Evolutionary conservation across 139 green algal genomes (phyloP).

Genomic region (Marvania coccoides): DNA sequence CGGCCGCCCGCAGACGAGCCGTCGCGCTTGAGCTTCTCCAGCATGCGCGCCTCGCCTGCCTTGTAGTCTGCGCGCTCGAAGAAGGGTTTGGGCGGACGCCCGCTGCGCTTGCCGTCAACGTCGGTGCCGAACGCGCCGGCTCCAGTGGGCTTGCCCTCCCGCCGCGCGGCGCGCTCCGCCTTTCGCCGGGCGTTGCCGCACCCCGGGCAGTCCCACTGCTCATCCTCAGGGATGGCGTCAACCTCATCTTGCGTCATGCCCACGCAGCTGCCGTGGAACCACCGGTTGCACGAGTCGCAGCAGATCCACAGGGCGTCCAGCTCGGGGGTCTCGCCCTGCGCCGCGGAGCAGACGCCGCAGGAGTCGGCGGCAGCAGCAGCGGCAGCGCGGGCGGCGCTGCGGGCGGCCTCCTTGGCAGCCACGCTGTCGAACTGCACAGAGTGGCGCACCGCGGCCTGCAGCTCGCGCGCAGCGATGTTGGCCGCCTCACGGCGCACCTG

Average conservation of each 20-base stretch:
- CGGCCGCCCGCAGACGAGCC: background rate
- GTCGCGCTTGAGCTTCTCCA: constrained; percentile 1
- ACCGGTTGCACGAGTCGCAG: constrained; percentile 39
- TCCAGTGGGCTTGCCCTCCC: background rate
- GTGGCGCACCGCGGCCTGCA: background rate
- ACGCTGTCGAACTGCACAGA: background rate
- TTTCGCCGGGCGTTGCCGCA: constrained; percentile 6
- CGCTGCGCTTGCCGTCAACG: background rate
- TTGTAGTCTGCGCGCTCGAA: constrained; percentile 14
- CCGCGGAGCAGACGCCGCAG: constrained; percentile 23
- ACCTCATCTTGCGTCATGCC: constrained; percentile 14
- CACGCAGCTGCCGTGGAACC: constrained; percentile 33
- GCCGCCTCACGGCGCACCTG: constrained; percentile 23
- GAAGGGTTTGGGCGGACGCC: constrained; percentile 11
- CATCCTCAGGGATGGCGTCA: background rate
- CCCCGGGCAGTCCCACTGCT: constrained; percentile 22
- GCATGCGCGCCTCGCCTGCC: background rate
- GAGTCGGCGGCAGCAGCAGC: constrained; percentile 24
- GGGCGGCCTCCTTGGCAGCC: constrained; percentile 2
- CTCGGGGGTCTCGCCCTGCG: constrained; percentile 18
- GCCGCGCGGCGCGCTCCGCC: constrained; percentile 2
- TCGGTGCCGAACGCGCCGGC: background rate
- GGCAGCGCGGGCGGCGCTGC: constrained; percentile 10
- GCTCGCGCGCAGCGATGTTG: constrained; percentile 9
- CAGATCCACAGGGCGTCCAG: constrained; percentile 32